A percentile compares a stretch with the other conserved stretches of the same genome.
Evolutionary conservation across 2,329 filamentous ascomycete species (phyloP).

Genomic region (Fusarium bactridioides): DNA sequence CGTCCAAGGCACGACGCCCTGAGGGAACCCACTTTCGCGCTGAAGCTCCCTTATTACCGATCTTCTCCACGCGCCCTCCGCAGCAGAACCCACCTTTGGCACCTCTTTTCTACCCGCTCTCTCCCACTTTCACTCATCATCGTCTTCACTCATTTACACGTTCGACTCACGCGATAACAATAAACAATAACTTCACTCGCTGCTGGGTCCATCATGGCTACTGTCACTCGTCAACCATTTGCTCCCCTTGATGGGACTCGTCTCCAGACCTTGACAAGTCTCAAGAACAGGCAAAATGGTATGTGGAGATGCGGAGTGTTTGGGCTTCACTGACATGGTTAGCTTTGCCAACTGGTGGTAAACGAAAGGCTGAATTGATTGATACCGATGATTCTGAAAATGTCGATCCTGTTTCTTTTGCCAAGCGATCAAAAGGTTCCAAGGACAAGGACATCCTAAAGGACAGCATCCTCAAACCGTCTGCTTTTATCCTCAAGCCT

Average conservation of each 20-base stretch:
- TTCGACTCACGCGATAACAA: slow-evolving; percentile 23
- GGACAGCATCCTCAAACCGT: slow-evolving; percentile 57
- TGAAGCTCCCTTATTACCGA: slow-evolving; percentile 32
- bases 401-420: slow-evolving; percentile 63
- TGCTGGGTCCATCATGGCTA: slow-evolving; percentile 55
- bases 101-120: slow-evolving; percentile 33
- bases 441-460: slow-evolving; percentile 41
- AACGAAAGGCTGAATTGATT: slow-evolving; percentile 66
- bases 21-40: slow-evolving; percentile 15
- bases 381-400: slow-evolving; percentile 67
- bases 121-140: slow-evolving; percentile 24
- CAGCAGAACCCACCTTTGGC: slow-evolving; percentile 31
- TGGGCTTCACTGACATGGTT: slow-evolving; percentile 24
- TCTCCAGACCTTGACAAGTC: slow-evolving; percentile 74
- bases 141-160: slow-evolving; percentile 17
- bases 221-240: slow-evolving; percentile 74
- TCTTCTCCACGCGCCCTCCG: slow-evolving; percentile 33
- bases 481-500: slow-evolving; percentile 56
- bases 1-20: slow-evolving; percentile 27
- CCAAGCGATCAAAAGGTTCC: slow-evolving; percentile 67
- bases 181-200: slow-evolving; percentile 15
- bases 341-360: slow-evolving; percentile 57
- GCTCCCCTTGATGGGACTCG: slow-evolving; percentile 74
- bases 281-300: slow-evolving; percentile 83
- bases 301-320: slow-evolving; percentile 45